Base-by-base conservation (phyloP, 23 red algal genomes). In the Gracilaria gracilis region DNA sequence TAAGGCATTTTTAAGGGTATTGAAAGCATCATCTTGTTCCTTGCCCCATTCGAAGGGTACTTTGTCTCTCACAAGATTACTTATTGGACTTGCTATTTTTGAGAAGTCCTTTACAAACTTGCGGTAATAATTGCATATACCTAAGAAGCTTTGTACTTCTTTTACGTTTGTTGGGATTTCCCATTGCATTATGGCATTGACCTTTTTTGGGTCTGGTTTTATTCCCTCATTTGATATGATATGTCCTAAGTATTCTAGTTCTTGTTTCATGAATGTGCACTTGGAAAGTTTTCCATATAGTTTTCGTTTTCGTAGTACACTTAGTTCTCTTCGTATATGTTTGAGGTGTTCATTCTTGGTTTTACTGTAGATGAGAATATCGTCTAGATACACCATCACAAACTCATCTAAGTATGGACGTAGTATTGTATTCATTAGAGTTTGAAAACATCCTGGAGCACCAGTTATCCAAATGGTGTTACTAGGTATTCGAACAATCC, bases 281-380 rank as follows among this genome's bases (percentile, higher is more conserved):
- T 83, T 81, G 8, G 75, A 81, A 16, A 75, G 33, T 42, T 72
- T 71, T 49, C 11, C 54, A 39, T 66, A 81, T 15, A 81, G 1
- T 39, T 81, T 74, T 13, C 85, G 39, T 32, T 84, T 67, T 84
- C 62, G 0, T 0, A 93, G 80, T 34, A 79, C 23, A 19, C 83
- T 15, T 3, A 85, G 65, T 61, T 76, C 47, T 76, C n/a, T 50
- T 23, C 35, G 3, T 0, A 93, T 34, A 32, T 93, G 89, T 34
- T 76, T 27, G 20, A 83, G 28, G 57, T 84, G 64, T 61, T 93
- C 37, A 28, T 74, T 42, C 20, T 54, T 74, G 9, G 61, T 93
- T 55, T 93, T 78, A 58, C 89, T 93, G 23, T 84, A 84, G n/a
- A 79, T 67, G 36, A 84, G 65, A 55, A 93, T 84, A 28, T 93